These are phyloP conservation scores for Fusarium abutilonis DNA, from an alignment of 2,329 filamentous ascomycete genomes.

Conservation along the genomic window DNA sequence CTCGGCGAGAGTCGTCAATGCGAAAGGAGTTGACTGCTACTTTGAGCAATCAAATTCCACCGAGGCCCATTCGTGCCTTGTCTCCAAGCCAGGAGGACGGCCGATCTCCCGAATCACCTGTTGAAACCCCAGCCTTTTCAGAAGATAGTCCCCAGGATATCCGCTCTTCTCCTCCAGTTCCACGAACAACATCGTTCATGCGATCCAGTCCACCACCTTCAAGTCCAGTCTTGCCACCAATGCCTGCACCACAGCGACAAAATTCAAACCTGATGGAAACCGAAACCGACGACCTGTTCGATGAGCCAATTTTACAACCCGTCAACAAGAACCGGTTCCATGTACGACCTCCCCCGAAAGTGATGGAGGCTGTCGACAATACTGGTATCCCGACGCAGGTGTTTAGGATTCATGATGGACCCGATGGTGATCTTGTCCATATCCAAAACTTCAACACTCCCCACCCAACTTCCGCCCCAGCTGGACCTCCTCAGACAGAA, in stretches of 20 bases:
- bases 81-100: slow-evolving; percentile 59
- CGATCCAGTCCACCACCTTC: slow-evolving; percentile 74
- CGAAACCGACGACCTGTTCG: slow-evolving; percentile 74
- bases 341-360: slow-evolving; percentile 31
- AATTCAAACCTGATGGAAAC: slow-evolving; percentile 90
- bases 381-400: slow-evolving; percentile 56
- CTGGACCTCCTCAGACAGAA: slow-evolving; percentile 32
- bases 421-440: slow-evolving; percentile 50
- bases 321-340: slow-evolving; percentile 49
- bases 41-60: slow-evolving; percentile 56
- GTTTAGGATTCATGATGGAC: slow-evolving; percentile 53
- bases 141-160: slow-evolving; percentile 81
- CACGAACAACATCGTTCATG: slow-evolving; percentile 66
- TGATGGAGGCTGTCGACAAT: slow-evolving; percentile 49
- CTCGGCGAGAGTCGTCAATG: slow-evolving; percentile 70
- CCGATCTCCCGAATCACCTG: slow-evolving; percentile 65
- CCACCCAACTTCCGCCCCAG: slow-evolving; percentile 37
- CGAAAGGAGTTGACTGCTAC: slow-evolving; percentile 61
- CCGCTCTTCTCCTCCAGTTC: slow-evolving; percentile 88
- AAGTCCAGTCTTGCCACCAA: slow-evolving; percentile 78
- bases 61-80: slow-evolving; percentile 53
- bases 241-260: slow-evolving; percentile 68
- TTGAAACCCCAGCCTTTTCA: slow-evolving; percentile 62
- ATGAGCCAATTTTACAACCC: slow-evolving; percentile 64
- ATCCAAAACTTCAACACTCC: slow-evolving; percentile 50